Conservation (phyloP, 768 basidiomycete species). For the Tricholoma terreum region DNA sequence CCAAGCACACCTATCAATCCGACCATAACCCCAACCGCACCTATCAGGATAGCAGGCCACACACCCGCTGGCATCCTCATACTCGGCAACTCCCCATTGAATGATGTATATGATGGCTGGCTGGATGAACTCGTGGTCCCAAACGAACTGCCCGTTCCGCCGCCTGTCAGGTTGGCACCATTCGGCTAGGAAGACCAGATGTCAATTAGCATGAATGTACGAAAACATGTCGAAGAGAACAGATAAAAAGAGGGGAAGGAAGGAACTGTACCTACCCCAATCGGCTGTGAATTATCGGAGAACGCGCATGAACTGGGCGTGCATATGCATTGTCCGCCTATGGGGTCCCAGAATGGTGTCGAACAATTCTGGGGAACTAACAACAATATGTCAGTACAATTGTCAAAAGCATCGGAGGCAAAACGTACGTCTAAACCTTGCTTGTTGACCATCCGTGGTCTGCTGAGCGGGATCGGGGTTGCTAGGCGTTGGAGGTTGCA, state of each 20-base stretch:
- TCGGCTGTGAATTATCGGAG: constrained; percentile 57
- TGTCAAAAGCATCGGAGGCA: neutral
- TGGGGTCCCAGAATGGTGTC: constrained; percentile 80
- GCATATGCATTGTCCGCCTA: constrained; percentile 63
- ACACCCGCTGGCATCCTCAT: constrained; percentile 26
- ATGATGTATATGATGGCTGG: constrained; percentile 42
- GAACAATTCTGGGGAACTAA: constrained; percentile 69
- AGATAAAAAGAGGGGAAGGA: constrained; percentile 1
- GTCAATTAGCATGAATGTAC: neutral
- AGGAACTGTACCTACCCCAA: constrained; percentile 47
- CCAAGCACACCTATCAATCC: constrained; percentile 28
- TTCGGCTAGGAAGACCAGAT: constrained; percentile 44
- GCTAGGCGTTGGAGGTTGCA: constrained; percentile 44
- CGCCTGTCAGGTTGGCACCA: constrained; percentile 67
- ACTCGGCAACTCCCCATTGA: constrained; percentile 38
- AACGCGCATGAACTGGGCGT: constrained; percentile 55
- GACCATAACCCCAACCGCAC: constrained; percentile 33
- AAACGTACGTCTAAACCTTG: constrained; percentile 56
- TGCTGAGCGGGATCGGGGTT: constrained; percentile 69
- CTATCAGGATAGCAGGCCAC: constrained; percentile 32
- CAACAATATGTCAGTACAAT: neutral
- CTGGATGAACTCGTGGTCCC: constrained; percentile 19
- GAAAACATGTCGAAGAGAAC: neutral
- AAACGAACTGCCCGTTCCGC: constrained; percentile 43
- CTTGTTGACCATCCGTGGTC: constrained; percentile 38